Conservation (phyloP, 2,329 filamentous ascomycete genomes). For the Diaporthe longicolla region DNA sequence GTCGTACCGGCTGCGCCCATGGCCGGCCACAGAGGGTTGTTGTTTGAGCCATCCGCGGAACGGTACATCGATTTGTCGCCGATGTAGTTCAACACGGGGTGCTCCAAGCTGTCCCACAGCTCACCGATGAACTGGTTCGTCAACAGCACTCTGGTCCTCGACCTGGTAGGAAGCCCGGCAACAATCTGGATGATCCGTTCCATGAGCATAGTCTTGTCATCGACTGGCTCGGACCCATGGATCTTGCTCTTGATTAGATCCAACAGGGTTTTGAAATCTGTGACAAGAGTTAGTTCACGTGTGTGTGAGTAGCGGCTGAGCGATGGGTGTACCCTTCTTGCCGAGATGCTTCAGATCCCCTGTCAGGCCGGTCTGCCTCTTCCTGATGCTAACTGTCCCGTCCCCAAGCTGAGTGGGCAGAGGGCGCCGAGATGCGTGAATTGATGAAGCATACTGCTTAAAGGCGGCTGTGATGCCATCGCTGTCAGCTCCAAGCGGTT, state of each 20-base stretch:
- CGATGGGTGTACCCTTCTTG: constrained; percentile 55
- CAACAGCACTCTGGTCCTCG: constrained; percentile 72
- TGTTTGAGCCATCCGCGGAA: constrained; percentile 78
- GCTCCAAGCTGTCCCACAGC: constrained; percentile 80
- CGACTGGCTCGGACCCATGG: constrained; percentile 72
- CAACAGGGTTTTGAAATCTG: constrained; percentile 74
- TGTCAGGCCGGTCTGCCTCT: constrained; percentile 65
- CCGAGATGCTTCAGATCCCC: constrained; percentile 71
- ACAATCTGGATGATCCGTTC: constrained; percentile 80
- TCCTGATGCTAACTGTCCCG: constrained; percentile 67
- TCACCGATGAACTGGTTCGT: constrained; percentile 78
- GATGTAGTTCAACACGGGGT: constrained; percentile 77
- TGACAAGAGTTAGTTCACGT: constrained; percentile 42
- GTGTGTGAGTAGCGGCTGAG: neutral
- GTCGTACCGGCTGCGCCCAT: constrained; percentile 77
- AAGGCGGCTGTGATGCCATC: constrained; percentile 54
- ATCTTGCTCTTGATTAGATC: constrained; percentile 73
- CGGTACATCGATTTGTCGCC: constrained; percentile 76
- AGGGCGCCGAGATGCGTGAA: constrained; percentile 69
- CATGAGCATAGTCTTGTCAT: constrained; percentile 86
- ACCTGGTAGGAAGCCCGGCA: constrained; percentile 73
- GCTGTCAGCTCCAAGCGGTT: constrained; percentile 48
- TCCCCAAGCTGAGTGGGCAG: constrained; percentile 74
- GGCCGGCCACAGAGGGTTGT: constrained; percentile 76
- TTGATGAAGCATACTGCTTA: constrained; percentile 52